Percentiles rank a stretch among this genome's conserved stretches.
phyloP scores from a whole-genome alignment of 1,139 yeast species.

The Kurtzmaniella quercitrusa region DNA sequence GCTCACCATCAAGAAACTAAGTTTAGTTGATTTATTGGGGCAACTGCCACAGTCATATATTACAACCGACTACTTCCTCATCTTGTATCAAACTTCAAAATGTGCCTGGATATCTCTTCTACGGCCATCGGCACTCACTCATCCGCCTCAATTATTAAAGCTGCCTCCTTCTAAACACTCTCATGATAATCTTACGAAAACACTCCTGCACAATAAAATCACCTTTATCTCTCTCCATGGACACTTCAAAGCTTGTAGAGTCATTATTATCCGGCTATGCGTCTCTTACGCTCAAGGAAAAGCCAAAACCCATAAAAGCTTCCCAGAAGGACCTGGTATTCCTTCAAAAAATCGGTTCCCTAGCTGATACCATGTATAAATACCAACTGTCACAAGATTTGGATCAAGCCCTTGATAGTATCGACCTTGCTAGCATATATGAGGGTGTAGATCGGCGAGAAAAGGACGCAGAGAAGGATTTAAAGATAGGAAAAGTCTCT shows the following conservation, averaged over 20 bases:
- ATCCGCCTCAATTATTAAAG: too few relatives aligned
- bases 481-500: conserved; percentile 11
- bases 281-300: neutral
- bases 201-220: neutral
- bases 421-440: conserved; percentile 35
- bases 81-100: too few relatives aligned
- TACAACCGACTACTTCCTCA: too few relatives aligned
- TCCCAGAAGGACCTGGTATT: conserved; percentile 11
- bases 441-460: conserved; percentile 31
- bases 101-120: too few relatives aligned
- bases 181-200: neutral
- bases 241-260: neutral
- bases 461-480: conserved; percentile 7
- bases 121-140: too few relatives aligned
- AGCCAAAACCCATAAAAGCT: neutral
- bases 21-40: too few relatives aligned
- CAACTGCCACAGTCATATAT: too few relatives aligned
- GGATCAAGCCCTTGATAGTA: conserved; percentile 26
- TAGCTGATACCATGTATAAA: conserved; percentile 9
- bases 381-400: conserved; percentile 12
- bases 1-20: too few relatives aligned
- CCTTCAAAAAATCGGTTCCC: conserved; percentile 8
- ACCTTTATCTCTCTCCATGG: neutral
- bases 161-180: too few relatives aligned
- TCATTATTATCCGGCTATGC: neutral